Evolutionary conservation across 306 rosid species (phyloP).

Genomic region (Cucurbita ficifolia): DNA sequence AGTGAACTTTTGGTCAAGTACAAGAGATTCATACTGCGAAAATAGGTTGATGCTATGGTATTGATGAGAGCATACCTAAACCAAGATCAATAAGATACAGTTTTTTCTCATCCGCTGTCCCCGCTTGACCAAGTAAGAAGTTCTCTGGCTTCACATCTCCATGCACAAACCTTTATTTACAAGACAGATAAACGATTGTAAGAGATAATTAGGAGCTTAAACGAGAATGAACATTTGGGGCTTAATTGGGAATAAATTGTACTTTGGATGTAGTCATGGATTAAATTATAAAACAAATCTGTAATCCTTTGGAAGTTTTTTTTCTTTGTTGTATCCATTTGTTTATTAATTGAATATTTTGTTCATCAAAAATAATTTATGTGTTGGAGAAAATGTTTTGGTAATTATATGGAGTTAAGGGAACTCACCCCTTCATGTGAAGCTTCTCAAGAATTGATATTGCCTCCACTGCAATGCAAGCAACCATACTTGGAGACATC

Average conservation of each 20-base stretch:
- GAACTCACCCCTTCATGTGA: slow-evolving; percentile 72
- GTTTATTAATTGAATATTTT: neutral
- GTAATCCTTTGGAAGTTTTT: neutral
- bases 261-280: no score
- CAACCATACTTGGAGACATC: slow-evolving; percentile 84
- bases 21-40: neutral
- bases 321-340: neutral
- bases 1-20: neutral
- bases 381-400: neutral
- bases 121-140: slow-evolving; percentile 87
- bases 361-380: neutral
- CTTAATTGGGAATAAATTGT: neutral
- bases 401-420: neutral
- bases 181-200: neutral
- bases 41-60: neutral
- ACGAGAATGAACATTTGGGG: neutral
- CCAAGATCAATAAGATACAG: slow-evolving; percentile 89
- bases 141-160: slow-evolving; percentile 97
- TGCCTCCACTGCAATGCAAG: slow-evolving; percentile 93
- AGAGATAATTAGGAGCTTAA: neutral
- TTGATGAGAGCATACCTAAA: slow-evolving; percentile 36
- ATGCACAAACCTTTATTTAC: slow-evolving; percentile 61
- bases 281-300: neutral
- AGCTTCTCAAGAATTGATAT: slow-evolving; percentile 94
- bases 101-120: slow-evolving; percentile 82